Evolutionary conservation across 257 asterid genomes (phyloP).

Genomic region (Fraxinus excelsior): DNA sequence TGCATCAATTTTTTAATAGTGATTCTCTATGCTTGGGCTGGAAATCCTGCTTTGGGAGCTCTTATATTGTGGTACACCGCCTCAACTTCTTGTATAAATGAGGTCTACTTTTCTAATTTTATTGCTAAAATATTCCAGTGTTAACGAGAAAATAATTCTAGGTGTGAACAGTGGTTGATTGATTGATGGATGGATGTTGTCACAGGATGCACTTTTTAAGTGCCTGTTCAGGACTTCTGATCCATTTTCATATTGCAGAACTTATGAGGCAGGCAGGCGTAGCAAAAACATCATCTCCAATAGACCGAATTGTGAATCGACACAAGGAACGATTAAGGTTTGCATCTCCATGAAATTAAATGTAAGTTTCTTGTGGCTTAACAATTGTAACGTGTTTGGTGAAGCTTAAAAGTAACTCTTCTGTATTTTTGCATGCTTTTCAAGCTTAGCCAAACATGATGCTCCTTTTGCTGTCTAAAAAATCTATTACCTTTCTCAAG

Average conservation of each 20-base stretch:
- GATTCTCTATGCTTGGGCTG: no score
- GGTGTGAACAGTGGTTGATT: background rate
- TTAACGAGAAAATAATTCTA: no score
- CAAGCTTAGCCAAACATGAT: background rate
- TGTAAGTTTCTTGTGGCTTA: slow-evolving; percentile 16
- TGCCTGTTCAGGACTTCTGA: slow-evolving; percentile 14
- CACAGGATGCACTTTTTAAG: background rate
- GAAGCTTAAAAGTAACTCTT: background rate
- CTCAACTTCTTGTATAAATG: background rate
- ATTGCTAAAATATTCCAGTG: no score
- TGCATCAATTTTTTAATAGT: background rate
- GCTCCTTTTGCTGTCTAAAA: background rate
- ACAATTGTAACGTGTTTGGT: background rate
- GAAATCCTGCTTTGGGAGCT: background rate
- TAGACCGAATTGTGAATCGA: slow-evolving; percentile 56
- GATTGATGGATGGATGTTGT: background rate
- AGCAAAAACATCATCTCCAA: slow-evolving; percentile 76
- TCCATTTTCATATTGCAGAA: slow-evolving; percentile 54
- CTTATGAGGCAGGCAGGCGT: slow-evolving; percentile 82
- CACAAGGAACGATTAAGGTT: slow-evolving; percentile 61
- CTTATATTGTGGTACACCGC: background rate
- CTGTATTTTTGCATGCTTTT: background rate
- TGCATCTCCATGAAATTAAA: slow-evolving; percentile 73
- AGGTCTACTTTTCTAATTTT: background rate
- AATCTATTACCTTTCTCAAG: slow-evolving; percentile 12